phyloP scores from a whole-genome alignment of 306 rosid genomes.

The Morella rubra region DNA sequence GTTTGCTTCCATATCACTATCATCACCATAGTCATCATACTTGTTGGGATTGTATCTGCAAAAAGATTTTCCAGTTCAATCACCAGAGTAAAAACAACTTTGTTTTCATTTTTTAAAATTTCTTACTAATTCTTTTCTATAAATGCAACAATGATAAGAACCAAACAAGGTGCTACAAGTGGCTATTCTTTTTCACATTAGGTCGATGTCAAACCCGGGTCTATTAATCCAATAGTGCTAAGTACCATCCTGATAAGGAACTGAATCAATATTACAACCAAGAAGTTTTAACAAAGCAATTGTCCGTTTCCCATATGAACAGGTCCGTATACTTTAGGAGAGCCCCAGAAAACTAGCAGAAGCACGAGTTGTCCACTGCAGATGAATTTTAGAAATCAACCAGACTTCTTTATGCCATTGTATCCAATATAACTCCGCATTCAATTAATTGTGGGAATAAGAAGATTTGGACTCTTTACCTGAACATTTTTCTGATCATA shows the following conservation, averaged over 20 bases:
- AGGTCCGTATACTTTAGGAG: neutral
- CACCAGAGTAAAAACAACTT: neutral
- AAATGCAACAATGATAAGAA: neutral
- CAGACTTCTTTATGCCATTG: neutral
- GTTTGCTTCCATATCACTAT: slow-evolving; percentile 77
- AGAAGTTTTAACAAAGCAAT: neutral
- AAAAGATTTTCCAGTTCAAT: neutral
- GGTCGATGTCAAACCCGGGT: neutral
- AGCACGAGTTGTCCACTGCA: neutral
- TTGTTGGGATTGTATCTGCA: slow-evolving; percentile 64
- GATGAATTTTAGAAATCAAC: neutral
- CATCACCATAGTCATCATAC: slow-evolving; percentile 53
- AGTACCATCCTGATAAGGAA: neutral
- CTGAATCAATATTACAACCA: neutral
- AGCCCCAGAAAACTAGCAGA: neutral
- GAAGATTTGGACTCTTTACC: slow-evolving; percentile 36
- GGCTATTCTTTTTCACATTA: neutral
- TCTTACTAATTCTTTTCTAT: neutral
- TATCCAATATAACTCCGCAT: neutral
- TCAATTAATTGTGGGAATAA: too few species aligned
- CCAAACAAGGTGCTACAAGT: neutral
- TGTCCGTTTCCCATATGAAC: neutral
- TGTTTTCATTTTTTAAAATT: neutral
- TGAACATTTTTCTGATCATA: slow-evolving; percentile 62
- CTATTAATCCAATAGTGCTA: too few species aligned